Base-by-base conservation (phyloP, 768 basidiomycete species). In the Gymnopilus dilepis region DNA sequence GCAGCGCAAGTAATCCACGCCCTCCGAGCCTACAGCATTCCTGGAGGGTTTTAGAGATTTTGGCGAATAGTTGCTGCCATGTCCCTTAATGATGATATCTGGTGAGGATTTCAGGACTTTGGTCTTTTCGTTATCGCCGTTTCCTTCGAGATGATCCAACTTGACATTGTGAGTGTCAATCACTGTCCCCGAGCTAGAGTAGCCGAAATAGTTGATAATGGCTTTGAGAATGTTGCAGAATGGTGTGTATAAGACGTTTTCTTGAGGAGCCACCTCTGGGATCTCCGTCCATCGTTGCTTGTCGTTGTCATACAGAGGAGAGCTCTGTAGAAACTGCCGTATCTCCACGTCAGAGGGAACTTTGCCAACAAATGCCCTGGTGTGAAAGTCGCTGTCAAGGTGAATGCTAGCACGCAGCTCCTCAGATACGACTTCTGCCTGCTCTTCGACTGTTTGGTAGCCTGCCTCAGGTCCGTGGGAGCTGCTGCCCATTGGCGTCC, bases 41-140 rank as follows among this genome's bases (percentile, higher is more conserved):
- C 21, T 43, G 1, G 45, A 24, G 3, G 30, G 11, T 8, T 37
- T 41, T n/a, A 13, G 26, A 7, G 28, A n/a, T 12, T n/a, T 17
- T 1, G 51, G 7, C 5, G 37, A 31, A 30, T 38, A 59, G 17
- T 37, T 56, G 1, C 37, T 6, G 17, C 53, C 57, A 13, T 51
- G 33, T 19, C 62, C 62, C 47, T 41, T 17, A 15, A 63, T 50
- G 4, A 40, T 54, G 43, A 59, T 37, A 30, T 63, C 57, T 2
- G 62, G 62, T 24, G 52, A 38, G 2, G 52, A 19, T 28, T 54
- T 59, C 22, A 63, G 34, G 8, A 30, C 17, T 1, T 22, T 13
- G 17, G 26, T 58, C 13, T 33, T 47, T 6, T 22, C 17, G 54
- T 22, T 9, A 28, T 56, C 33, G 6, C 34, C 53, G n/a, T 37